These are phyloP conservation scores for Phytophthora brassicae DNA, from an alignment of 352 stramenopile species.

Conservation along the genomic window DNA sequence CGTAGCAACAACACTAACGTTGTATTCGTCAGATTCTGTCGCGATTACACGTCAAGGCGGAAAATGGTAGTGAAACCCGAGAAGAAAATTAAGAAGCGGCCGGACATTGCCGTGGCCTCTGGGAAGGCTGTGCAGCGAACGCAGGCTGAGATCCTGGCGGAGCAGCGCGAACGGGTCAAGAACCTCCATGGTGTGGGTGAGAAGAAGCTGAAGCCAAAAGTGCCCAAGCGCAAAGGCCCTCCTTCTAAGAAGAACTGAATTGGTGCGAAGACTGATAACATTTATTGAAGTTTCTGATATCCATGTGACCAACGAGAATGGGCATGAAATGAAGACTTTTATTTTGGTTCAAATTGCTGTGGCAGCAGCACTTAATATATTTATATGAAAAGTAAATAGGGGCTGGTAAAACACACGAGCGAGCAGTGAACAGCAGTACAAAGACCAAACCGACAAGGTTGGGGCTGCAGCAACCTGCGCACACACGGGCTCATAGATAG, in stretches of 20 bases:
- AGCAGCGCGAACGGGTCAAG: slow-evolving; percentile 66
- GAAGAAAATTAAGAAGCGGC: slow-evolving; percentile 74
- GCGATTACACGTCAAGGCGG: slow-evolving; percentile 53
- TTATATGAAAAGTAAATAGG: slow-evolving; percentile 88
- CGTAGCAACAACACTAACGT: too few species aligned
- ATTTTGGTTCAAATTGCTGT: slow-evolving; percentile 30
- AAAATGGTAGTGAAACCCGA: slow-evolving; percentile 64
- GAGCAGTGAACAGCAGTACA: slow-evolving; percentile 31
- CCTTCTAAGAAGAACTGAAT: slow-evolving; percentile 48
- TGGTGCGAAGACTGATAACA: too few species aligned
- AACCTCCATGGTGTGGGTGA: slow-evolving; percentile 66
- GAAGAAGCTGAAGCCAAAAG: slow-evolving; percentile 63
- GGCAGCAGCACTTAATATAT: slow-evolving; percentile 52
- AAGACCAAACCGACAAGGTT: slow-evolving; percentile 34
- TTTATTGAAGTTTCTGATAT: too few species aligned
- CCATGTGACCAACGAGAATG: too few species aligned
- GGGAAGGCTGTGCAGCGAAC: slow-evolving; percentile 60
- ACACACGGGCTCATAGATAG: slow-evolving; percentile 47
- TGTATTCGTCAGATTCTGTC: slow-evolving; percentile 36
- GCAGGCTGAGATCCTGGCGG: slow-evolving; percentile 78
- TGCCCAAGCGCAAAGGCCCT: slow-evolving; percentile 67
- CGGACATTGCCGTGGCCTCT: slow-evolving; percentile 68
- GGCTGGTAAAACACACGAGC: slow-evolving; percentile 48
- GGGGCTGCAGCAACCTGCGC: slow-evolving; percentile 27
- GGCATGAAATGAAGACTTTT: not conserved